These are phyloP conservation scores for Sindora glabra DNA, from an alignment of 306 rosid species.

Conservation along the genomic window DNA sequence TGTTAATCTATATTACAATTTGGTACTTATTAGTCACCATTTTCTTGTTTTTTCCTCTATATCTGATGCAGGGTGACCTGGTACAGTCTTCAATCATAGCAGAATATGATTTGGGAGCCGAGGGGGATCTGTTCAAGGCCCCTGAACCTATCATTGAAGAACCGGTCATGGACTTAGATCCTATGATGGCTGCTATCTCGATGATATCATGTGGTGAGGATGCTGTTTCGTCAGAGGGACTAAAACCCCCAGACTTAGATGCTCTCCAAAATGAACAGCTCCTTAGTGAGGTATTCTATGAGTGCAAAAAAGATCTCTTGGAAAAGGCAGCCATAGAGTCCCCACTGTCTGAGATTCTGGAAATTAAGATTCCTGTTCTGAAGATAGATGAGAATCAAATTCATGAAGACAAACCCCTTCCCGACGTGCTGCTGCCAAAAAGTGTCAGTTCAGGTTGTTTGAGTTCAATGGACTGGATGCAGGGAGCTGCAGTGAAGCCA, in stretches of 20 bases:
- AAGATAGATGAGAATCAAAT: conserved; percentile 36
- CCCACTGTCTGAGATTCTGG: conserved; percentile 53
- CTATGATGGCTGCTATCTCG: conserved; percentile 70
- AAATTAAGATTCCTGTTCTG: conserved; percentile 51
- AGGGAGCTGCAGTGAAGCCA: conserved; percentile 48
- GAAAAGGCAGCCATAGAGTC: conserved; percentile 57
- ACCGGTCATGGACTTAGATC: conserved; percentile 43
- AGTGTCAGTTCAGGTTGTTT: conserved; percentile 66
- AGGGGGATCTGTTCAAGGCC: conserved; percentile 94
- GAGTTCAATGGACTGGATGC: conserved; percentile 78
- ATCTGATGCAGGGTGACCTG: conserved; percentile 47
- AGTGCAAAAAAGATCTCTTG: conserved; percentile 66
- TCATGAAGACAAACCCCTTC: conserved; percentile 48
- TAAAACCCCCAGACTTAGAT: conserved; percentile 61
- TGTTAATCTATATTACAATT: not conserved
- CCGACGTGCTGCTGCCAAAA: conserved; percentile 46
- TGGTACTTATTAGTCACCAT: not conserved
- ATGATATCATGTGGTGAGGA: conserved; percentile 77
- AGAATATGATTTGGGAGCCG: conserved; percentile 82
- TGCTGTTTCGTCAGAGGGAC: conserved; percentile 50
- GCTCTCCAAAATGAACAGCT: conserved; percentile 79
- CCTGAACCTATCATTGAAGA: conserved; percentile 85
- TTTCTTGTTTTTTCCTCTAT: not conserved
- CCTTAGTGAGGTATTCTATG: conserved; percentile 70
- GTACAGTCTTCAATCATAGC: conserved; percentile 48